Evolutionary conservation across 345 rosid genomes (phyloP).

Genomic region (Geranium rotundifolium): DNA sequence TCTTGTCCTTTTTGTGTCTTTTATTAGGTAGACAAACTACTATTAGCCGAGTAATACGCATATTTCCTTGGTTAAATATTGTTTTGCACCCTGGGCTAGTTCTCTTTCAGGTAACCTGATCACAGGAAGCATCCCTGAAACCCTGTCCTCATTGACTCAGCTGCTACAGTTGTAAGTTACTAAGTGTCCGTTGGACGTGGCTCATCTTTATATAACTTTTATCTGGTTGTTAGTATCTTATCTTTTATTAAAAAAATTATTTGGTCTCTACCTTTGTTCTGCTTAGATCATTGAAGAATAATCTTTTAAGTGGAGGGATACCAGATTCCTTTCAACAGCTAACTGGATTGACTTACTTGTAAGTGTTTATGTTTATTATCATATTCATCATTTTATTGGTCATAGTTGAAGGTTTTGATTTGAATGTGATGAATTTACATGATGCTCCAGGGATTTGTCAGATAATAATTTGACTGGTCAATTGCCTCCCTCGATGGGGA

Average conservation of each 20-base stretch:
- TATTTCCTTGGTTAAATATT: background rate
- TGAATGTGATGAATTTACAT: constrained; percentile 10
- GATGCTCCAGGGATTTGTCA: constrained; percentile 59
- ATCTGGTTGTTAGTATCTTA: background rate
- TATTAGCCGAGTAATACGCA: background rate
- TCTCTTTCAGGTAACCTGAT: constrained; percentile 53
- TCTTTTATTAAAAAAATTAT: background rate
- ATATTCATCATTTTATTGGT: background rate
- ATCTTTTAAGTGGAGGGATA: constrained; percentile 51
- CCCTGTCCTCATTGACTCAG: constrained; percentile 28
- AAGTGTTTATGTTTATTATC: constrained; percentile 11
- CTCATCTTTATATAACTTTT: background rate
- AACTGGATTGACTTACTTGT: constrained; percentile 48
- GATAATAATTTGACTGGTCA: constrained; percentile 55
- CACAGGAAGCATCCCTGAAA: constrained; percentile 49
- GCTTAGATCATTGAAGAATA: constrained; percentile 57
- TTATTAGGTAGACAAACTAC: background rate
- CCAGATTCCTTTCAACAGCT: constrained; percentile 66
- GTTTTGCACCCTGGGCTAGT: constrained; percentile 24
- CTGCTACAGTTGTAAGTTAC: constrained; percentile 42
- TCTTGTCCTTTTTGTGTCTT: background rate
- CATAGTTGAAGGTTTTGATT: constrained; percentile 8
- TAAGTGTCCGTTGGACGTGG: background rate
- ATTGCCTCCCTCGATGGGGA: constrained; percentile 71
- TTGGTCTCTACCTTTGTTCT: constrained; percentile 6